phyloP scores from a whole-genome alignment of 345 rosid genomes.

The Clausena lansium region DNA sequence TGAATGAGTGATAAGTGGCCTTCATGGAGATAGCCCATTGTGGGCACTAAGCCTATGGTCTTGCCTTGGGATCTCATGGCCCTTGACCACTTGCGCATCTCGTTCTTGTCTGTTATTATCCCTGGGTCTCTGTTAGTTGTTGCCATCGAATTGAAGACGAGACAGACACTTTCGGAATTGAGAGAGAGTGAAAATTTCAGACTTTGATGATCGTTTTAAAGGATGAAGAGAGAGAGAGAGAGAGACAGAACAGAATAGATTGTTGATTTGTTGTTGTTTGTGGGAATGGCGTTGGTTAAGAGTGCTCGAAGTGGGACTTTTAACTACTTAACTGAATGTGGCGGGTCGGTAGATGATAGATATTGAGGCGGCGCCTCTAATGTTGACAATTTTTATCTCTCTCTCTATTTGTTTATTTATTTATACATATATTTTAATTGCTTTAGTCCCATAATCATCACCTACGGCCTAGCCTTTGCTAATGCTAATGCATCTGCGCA shows the following conservation, averaged over 20 bases:
- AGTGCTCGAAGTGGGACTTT: background rate
- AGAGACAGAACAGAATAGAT: too few species aligned
- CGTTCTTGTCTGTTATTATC: slow-evolving; percentile 51
- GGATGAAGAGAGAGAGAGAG: background rate
- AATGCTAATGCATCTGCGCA: too few species aligned
- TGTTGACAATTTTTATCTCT: background rate
- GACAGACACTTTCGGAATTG: background rate
- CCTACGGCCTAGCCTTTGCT: too few species aligned
- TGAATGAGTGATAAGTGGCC: slow-evolving; percentile 78
- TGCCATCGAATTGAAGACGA: slow-evolving; percentile 23
- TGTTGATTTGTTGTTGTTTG: too few species aligned
- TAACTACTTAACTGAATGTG: background rate
- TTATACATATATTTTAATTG: too few species aligned
- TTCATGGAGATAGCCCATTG: slow-evolving; percentile 91
- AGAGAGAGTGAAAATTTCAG: background rate
- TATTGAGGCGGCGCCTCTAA: background rate
- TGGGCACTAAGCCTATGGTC: slow-evolving; percentile 72
- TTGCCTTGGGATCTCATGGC: slow-evolving; percentile 54
- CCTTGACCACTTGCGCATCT: slow-evolving; percentile 86
- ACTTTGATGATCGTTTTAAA: background rate
- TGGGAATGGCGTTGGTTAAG: too few species aligned
- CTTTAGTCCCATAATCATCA: too few species aligned
- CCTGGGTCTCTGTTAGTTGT: slow-evolving; percentile 27
- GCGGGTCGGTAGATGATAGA: background rate
- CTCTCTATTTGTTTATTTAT: too few species aligned